Percentiles rank a stretch among this genome's conserved stretches.
phyloP scores from a whole-genome alignment of 345 rosid species.

The Camelina hispida region DNA sequence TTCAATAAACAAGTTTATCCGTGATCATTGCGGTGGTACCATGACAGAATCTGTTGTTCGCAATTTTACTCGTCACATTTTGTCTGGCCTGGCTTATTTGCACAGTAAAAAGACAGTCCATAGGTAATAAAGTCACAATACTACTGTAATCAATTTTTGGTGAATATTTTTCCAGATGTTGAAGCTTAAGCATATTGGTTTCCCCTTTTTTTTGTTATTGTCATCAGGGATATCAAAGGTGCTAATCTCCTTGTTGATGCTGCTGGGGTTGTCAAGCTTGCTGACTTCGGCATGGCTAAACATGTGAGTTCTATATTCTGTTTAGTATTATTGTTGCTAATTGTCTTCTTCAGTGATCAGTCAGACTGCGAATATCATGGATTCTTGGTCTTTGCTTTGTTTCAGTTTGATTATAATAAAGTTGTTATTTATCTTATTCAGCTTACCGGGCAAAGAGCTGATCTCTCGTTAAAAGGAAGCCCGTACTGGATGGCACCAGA shows the following conservation, averaged over 20 bases:
- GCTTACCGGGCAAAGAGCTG: constrained; percentile 91
- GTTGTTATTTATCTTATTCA: constrained; percentile 41
- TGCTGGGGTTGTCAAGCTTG: constrained; percentile 91
- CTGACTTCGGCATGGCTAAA: constrained; percentile 98
- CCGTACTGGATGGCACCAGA: constrained; percentile 99
- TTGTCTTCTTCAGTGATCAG: constrained; percentile 14
- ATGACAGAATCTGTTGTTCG: constrained; percentile 93
- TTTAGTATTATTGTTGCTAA: not conserved
- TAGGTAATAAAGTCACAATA: constrained; percentile 53
- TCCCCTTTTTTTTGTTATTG: constrained; percentile 17
- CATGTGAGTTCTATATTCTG: constrained; percentile 64
- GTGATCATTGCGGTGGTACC: constrained; percentile 90
- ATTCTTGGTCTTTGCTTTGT: not conserved
- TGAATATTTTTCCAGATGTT: constrained; percentile 12
- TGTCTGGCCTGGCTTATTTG: constrained; percentile 87
- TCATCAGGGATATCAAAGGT: constrained; percentile 91
- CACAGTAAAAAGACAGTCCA: constrained; percentile 91
- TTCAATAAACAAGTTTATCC: constrained; percentile 82
- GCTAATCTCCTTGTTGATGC: constrained; percentile 99
- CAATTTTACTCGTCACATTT: constrained; percentile 90
- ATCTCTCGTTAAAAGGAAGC: constrained; percentile 92
- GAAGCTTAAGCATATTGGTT: constrained; percentile 29
- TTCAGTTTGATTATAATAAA: constrained; percentile 14
- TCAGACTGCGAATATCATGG: not conserved
- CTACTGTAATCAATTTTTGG: constrained; percentile 15